Base-by-base conservation (phyloP, 75 land plant species). In the Larix kaempferi region DNA sequence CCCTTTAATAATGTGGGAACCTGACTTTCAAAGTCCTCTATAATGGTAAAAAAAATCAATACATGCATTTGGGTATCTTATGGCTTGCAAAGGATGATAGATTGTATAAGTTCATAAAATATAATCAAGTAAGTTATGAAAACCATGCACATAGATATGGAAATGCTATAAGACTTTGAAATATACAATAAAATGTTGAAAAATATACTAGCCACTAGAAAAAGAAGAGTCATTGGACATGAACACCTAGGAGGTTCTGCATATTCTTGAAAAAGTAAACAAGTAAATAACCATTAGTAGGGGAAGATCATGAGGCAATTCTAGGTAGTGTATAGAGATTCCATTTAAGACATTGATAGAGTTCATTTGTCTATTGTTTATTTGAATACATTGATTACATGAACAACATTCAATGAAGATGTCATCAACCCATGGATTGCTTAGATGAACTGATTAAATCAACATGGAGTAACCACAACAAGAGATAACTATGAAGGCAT, bases 141-240 rank as follows among this genome's bases (percentile, higher is more conserved):
- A n/a, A n/a, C n/a, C n/a, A n/a, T n/a, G n/a, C n/a, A n/a, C n/a
- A n/a, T n/a, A n/a, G n/a, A n/a, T n/a, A n/a, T n/a, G n/a, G n/a
- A n/a, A n/a, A n/a, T n/a, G n/a, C n/a, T n/a, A n/a, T n/a, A n/a
- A n/a, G n/a, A n/a, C n/a, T n/a, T n/a, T n/a, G n/a, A n/a, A n/a
- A n/a, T n/a, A n/a, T n/a, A 95, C 56, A 98, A 82, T 78, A 95
- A 92, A 54, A 95, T 88, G 81, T 98, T 95, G 83, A 98, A 82
- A 75, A 85, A 86, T 33, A 98, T 91, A 77, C 91, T 83, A 33
- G 86, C 29, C 57, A 82, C 71, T 56, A 98, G 99, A 22, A 97
- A 58, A 37, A 83, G 39, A 17, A 95, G 99, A 83, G 95, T 91
- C 57, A 87, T 82, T 39, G 98, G 99, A 81, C 99, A 98, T 56